Evolutionary conservation across 306 rosid genomes (phyloP), one percentile per base, ranked within the genome.

Genomic region (Rosa chinensis): DNA sequence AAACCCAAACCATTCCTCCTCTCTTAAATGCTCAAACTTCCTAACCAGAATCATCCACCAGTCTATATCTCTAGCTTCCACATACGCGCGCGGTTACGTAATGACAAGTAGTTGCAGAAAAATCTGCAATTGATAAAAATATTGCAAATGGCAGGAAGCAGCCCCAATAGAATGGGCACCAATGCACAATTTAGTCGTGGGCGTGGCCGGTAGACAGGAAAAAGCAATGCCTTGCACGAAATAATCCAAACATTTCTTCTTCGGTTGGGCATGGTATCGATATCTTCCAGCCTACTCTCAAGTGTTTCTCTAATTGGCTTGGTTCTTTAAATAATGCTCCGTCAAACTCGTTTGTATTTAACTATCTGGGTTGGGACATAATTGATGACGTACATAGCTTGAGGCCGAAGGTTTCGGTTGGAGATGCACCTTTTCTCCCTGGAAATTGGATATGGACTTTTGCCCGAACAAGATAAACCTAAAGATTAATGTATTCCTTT

Each of bases 1-100:
- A 40, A 81, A 80, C 82, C 28, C 64, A 55, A 77, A 64, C 84
- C 75, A 37, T 78, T 58, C 21, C 32, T 40, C 39, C 77, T 58
- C 37, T 48, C 44, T 48, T 76, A 75, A 82, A 50, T 82, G 74
- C 73, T 11, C 81, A 37, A 35, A 77, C 43, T 66, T 77, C 48
- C 75, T 44, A 76, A 73, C 85, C 43, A 77, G 11, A 76, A 39
- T 39, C 59, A 49, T 39, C 69, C 78, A 71, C 66, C 78, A 39
- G 10, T 17, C 9, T 13, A 17, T 23, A 35, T 56, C 6, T 17
- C 45, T 8, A 18, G 25, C 55, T 37, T 7, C 52, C 56, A 78
- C 76, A 56, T 70, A 25, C 32, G 12, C 6, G 20, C 32, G 12
- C 6, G 20, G 32, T 44, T 82, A 23, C 78, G 70, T 70, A 63